phyloP scores from a whole-genome alignment of 1,284 basidiomycete genomes.

The Apiotrichum akiyoshidainum region DNA sequence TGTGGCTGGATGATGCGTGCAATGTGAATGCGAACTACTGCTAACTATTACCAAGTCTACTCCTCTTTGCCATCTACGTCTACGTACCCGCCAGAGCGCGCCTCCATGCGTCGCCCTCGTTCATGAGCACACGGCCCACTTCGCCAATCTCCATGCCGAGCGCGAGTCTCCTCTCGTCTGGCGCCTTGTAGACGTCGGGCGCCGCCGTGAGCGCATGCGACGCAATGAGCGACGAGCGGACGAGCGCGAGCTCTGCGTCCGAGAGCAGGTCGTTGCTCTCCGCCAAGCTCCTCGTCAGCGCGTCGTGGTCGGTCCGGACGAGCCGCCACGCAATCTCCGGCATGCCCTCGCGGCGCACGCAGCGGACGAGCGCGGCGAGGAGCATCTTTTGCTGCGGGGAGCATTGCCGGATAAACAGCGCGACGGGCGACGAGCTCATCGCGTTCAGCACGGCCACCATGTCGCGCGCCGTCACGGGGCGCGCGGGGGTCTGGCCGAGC shows the following conservation, averaged over 20 bases:
- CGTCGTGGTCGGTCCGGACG: conserved; percentile 44
- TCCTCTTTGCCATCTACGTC: neutral
- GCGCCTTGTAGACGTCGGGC: conserved; percentile 29
- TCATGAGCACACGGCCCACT: conserved; percentile 50
- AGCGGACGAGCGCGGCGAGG: conserved; percentile 81
- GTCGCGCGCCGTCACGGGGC: conserved; percentile 66
- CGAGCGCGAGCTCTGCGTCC: conserved; percentile 41
- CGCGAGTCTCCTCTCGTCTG: conserved; percentile 47
- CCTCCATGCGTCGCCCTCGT: conserved; percentile 49
- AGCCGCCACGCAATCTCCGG: conserved; percentile 82
- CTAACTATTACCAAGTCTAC: neutral
- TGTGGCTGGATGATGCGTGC: neutral
- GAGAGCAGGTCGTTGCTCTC: conserved; percentile 41
- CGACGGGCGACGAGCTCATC: conserved; percentile 88
- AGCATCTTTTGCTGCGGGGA: conserved; percentile 84
- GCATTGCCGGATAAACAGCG: conserved; percentile 72
- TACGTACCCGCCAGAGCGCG: conserved; percentile 42
- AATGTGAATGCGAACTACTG: neutral
- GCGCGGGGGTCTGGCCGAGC: conserved; percentile 20
- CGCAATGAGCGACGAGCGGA: conserved; percentile 39
- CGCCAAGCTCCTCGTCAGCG: conserved; percentile 39
- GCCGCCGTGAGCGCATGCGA: conserved; percentile 44
- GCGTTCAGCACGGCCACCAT: conserved; percentile 77
- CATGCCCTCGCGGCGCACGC: conserved; percentile 77
- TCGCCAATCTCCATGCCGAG: conserved; percentile 51